Conservation (phyloP, 2,329 filamentous ascomycete species). For the Colletotrichum sidae region DNA sequence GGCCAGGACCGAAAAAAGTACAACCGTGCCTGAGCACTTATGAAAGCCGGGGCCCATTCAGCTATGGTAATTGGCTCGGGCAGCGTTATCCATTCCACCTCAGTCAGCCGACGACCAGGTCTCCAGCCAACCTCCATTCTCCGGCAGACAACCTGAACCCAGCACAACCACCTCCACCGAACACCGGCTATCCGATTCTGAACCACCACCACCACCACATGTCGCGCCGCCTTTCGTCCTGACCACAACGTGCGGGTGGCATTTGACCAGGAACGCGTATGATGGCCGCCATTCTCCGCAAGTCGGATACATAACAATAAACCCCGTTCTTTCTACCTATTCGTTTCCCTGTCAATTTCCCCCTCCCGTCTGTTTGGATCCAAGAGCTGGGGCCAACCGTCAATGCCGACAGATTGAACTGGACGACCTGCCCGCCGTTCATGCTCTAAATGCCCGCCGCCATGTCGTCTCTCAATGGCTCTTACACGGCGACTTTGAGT, state of each 20-base stretch:
- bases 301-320: conserved; percentile 37
- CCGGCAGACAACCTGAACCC: conserved; percentile 18
- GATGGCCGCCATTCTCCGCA: conserved; percentile 39
- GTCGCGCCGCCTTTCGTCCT: conserved; percentile 17
- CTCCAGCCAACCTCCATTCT: conserved; percentile 14
- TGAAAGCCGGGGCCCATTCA: conserved; percentile 1
- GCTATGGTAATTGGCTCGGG: conserved; percentile 17
- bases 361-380: conserved; percentile 2
- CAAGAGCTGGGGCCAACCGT: conserved; percentile 17
- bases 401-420: conserved; percentile 36
- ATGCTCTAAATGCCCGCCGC: conserved; percentile 33
- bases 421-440: conserved; percentile 15
- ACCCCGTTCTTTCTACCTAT: conserved; percentile 32
- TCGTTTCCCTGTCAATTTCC: conserved; percentile 29
- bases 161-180: conserved; percentile 22
- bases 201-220: conserved; percentile 34
- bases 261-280: conserved; percentile 39
- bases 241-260: conserved; percentile 26
- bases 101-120: conserved; percentile 32
- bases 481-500: conserved; percentile 57
- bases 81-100: conserved; percentile 9
- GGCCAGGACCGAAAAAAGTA: conserved; percentile 35
- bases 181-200: conserved; percentile 32
- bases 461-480: conserved; percentile 57
- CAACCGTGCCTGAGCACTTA: conserved; percentile 20